Evolutionary conservation across 2,329 filamentous ascomycete species (phyloP).

Genomic region (Simplicillium aogashimaense): DNA sequence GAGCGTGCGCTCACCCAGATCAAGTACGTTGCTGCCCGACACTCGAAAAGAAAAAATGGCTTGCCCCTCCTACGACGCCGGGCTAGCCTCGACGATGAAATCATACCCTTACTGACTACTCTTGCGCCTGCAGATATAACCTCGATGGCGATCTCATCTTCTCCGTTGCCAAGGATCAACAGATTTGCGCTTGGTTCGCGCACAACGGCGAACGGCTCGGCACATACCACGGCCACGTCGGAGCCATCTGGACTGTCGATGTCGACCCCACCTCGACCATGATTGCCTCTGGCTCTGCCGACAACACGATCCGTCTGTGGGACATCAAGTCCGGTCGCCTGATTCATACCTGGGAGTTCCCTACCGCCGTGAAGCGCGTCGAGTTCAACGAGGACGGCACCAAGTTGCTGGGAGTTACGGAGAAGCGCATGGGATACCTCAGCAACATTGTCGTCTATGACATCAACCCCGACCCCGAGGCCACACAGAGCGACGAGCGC

Average conservation of each 20-base stretch:
- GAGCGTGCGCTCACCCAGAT: slow-evolving; percentile 94
- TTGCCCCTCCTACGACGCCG: slow-evolving; percentile 2
- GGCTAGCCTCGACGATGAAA: slow-evolving; percentile 1
- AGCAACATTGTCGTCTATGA: slow-evolving; percentile 90
- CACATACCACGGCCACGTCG: slow-evolving; percentile 93
- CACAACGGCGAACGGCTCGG: slow-evolving; percentile 97
- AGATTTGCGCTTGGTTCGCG: slow-evolving; percentile 93
- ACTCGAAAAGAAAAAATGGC: slow-evolving; percentile 2
- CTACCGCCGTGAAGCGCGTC: slow-evolving; percentile 92
- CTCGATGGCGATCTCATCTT: slow-evolving; percentile 95
- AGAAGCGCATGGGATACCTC: slow-evolving; percentile 96
- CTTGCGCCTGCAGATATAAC: slow-evolving; percentile 56
- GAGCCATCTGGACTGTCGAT: slow-evolving; percentile 98
- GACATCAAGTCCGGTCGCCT: slow-evolving; percentile 86
- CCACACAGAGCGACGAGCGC: slow-evolving; percentile 77
- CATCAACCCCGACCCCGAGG: slow-evolving; percentile 73
- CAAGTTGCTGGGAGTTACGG: slow-evolving; percentile 84
- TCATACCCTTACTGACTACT: slow-evolving; percentile 8
- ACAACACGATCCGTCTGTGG: slow-evolving; percentile 98
- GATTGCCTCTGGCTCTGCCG: slow-evolving; percentile 89
- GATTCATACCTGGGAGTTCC: slow-evolving; percentile 96
- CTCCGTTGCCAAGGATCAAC: slow-evolving; percentile 91
- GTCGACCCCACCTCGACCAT: slow-evolving; percentile 86
- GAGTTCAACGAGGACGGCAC: slow-evolving; percentile 94
- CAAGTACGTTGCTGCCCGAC: slow-evolving; percentile 45